phyloP scores from a whole-genome alignment of 2,329 filamentous ascomycete species.

The Neoscytalidium dimidiatum region DNA sequence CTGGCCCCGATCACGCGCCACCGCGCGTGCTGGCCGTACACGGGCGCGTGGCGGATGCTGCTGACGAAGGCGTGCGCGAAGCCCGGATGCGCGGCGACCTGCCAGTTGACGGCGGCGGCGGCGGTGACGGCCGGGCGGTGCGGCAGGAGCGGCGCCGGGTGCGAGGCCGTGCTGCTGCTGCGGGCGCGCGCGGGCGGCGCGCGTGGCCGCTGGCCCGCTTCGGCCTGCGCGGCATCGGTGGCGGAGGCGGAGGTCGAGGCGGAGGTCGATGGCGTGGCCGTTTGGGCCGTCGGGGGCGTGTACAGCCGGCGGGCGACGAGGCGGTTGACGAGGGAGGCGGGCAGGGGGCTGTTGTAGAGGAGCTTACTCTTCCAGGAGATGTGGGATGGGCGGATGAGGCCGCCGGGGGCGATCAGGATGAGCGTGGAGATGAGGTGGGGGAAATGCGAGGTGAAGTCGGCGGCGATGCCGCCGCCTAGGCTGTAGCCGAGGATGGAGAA shows the following conservation, averaged over 20 bases:
- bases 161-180: background rate
- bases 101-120: conserved; percentile 67
- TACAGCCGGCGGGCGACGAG: conserved; percentile 45
- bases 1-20: conserved; percentile 61
- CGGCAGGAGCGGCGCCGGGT: conserved; percentile 47
- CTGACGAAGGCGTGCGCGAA: conserved; percentile 72
- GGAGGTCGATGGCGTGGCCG: background rate
- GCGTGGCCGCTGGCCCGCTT: background rate
- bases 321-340: conserved; percentile 60
- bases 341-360: conserved; percentile 61
- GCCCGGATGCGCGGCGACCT: conserved; percentile 65
- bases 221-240: background rate
- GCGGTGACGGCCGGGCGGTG: conserved; percentile 58
- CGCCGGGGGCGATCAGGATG: conserved; percentile 76
- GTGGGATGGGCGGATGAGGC: conserved; percentile 68
- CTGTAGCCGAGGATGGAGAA: conserved; percentile 80
- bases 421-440: conserved; percentile 68
- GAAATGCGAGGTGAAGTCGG: conserved; percentile 70
- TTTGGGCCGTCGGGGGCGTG: background rate
- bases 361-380: conserved; percentile 63
- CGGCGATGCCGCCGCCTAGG: conserved; percentile 73
- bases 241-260: background rate
- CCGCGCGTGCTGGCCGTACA: conserved; percentile 63
- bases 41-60: conserved; percentile 68
- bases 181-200: background rate